Conservation (phyloP, 164 flowering plant genomes). For the Piper longum region DNA sequence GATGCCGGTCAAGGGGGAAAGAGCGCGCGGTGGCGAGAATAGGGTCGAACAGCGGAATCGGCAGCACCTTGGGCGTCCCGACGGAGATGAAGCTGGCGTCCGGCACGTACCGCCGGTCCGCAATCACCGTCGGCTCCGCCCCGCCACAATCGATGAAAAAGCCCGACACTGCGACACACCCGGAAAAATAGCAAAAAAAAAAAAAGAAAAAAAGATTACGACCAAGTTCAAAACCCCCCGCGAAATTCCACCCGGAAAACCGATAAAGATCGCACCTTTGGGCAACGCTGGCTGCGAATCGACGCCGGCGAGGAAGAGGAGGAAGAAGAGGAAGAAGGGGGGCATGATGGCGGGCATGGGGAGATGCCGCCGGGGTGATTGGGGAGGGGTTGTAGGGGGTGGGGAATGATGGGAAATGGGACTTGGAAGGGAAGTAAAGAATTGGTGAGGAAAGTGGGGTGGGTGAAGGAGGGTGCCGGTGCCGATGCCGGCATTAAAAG, state of each 20-base stretch:
- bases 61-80: constrained; percentile 33
- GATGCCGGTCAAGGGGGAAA: constrained; percentile 32
- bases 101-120: constrained; percentile 47
- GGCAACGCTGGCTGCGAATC: constrained; percentile 24
- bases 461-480: constrained; percentile 9
- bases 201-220: constrained; percentile 1
- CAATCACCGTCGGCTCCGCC: constrained; percentile 9
- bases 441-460: constrained; percentile 15
- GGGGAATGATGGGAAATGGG: constrained; percentile 18
- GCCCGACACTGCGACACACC: constrained; percentile 19
- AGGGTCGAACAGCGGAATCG: constrained; percentile 16
- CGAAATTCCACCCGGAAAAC: no score
- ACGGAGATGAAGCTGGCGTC: constrained; percentile 36
- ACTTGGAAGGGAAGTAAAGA: constrained; percentile 34
- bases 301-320: constrained; percentile 17
- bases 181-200: neutral
- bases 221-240: neutral
- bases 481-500: neutral
- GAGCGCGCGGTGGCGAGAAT: constrained; percentile 62
- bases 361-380: constrained; percentile 5
- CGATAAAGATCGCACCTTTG: constrained; percentile 13
- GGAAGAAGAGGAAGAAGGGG: constrained; percentile 17
- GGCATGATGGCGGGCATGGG: constrained; percentile 12
- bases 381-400: constrained; percentile 15
- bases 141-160: constrained; percentile 67